These are phyloP conservation scores for Cornus kousa DNA, from an alignment of 148 eudicot species.

Conservation along the genomic window DNA sequence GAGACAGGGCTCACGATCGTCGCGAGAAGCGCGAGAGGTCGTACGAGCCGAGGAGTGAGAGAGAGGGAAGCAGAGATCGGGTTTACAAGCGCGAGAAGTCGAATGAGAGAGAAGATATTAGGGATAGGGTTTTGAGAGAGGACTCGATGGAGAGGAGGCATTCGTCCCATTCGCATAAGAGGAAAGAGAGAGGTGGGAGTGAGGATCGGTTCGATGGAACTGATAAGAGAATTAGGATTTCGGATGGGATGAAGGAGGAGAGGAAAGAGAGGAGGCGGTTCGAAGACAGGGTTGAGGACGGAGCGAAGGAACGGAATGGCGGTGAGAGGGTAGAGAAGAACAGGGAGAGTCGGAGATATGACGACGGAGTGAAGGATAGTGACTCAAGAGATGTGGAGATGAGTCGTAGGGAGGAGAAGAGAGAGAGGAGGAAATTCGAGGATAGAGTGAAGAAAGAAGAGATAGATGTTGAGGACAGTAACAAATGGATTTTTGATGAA, in stretches of 20 bases:
- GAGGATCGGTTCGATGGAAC: constrained; percentile 27
- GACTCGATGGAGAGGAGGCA: constrained; percentile 28
- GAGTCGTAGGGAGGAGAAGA: constrained; percentile 19
- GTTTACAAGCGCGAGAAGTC: constrained; percentile 24
- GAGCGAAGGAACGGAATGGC: constrained; percentile 7
- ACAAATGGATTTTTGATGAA: constrained; percentile 24
- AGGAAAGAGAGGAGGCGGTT: constrained; percentile 39
- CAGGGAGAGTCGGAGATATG: constrained; percentile 34
- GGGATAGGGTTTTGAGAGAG: constrained; percentile 39
- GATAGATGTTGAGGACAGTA: constrained; percentile 20
- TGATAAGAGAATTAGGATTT: constrained; percentile 53
- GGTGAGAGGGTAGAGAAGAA: constrained; percentile 26
- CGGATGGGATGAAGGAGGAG: constrained; percentile 26
- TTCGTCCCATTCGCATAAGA: constrained; percentile 19
- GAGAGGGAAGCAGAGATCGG: constrained; percentile 28
- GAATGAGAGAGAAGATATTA: constrained; percentile 42
- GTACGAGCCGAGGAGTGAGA: constrained; percentile 14
- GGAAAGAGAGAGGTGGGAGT: constrained; percentile 40
- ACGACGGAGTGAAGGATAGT: constrained; percentile 21
- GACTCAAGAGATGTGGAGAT: constrained; percentile 12
- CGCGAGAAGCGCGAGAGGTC: constrained; percentile 23
- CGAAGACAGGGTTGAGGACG: constrained; percentile 28
- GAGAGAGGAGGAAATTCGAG: constrained; percentile 39
- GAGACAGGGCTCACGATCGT: constrained; percentile 13
- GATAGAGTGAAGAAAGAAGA: constrained; percentile 36